Conservation (phyloP, 495 filamentous ascomycete species). For the Chlorociboria aeruginascens region DNA sequence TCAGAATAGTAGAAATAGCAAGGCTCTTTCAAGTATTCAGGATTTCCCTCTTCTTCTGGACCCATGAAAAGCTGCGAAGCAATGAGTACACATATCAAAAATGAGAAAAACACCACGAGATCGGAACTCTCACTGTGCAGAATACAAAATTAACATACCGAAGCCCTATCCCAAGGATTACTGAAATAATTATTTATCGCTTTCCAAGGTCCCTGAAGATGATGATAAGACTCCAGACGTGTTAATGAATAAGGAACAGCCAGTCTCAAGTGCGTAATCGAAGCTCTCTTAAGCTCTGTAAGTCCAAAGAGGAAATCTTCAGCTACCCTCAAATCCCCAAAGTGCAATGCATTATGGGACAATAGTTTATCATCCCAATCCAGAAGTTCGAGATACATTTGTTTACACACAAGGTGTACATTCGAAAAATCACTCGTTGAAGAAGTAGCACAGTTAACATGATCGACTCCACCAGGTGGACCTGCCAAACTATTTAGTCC, state of each 20-base stretch:
- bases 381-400: slow-evolving; percentile 1
- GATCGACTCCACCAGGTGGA: slow-evolving; percentile 2
- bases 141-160: not conserved
- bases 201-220: not conserved
- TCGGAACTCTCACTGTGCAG: no score
- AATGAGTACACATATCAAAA: no score
- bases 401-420: slow-evolving; percentile 2
- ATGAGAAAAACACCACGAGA: no score
- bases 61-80: no score
- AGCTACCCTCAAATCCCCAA: slow-evolving; percentile 2
- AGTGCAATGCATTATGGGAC: slow-evolving; percentile 7
- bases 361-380: not conserved
- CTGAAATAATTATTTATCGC: slow-evolving; percentile 8
- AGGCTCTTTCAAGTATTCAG: not conserved
- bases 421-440: not conserved
- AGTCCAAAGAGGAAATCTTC: slow-evolving; percentile 5
- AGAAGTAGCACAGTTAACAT: slow-evolving; percentile 1
- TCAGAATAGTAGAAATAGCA: slow-evolving; percentile 7
- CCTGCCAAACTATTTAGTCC: not conserved
- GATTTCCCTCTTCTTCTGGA: not conserved
- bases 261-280: slow-evolving; percentile 3
- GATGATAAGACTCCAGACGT: not conserved
- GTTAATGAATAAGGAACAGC: not conserved
- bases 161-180: slow-evolving; percentile 5
- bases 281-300: not conserved